Base-by-base conservation (phyloP, 129 eudicot species). In the Artemisia annua region DNA sequence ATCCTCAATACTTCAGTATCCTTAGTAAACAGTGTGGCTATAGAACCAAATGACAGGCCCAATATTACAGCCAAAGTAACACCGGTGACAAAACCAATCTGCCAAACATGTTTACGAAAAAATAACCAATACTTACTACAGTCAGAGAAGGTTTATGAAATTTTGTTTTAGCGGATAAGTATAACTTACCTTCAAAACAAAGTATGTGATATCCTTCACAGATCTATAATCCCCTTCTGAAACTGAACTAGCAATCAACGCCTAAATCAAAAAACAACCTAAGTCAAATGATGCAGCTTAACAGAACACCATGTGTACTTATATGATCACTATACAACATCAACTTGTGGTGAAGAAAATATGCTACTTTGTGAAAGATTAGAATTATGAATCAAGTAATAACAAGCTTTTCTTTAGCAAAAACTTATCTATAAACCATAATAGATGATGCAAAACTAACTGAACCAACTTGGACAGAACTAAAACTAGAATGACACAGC, bases 11-110 rank as follows among this genome's bases (percentile, higher is more conserved):
- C 97, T 72, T 82, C 87, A 5, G 43, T 51, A 13, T 94, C 99
- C 80, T 84, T 88, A 0, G 96, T 90, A 69, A 94, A 94, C 59
- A 94, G 20, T 26, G 87, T 85, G 49, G 93, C 83, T 48, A 94
- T 65, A 54, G 93, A 81, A 61, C 89, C 82, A 66, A 87, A 94
- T 22, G 96, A 84, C 20, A 82, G n/a, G 55, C 93, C 96, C 81
- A 90, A 84, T 74, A 84, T 66, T 49, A 64, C 83, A 71, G 99
- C 96, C 79, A 90, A 85, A 51, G 75, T 72, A 48, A 82, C 67
- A 22, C 97, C 99, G 48, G 79, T 81, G 39, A 83, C 66, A 15
- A 90, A 18, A 59, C 99, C 99, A 66, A 88, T 86, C 99, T 94
- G 89, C 66, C 76, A 80, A 52, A 48, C 65, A 44, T 17, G 26